phyloP scores from a whole-genome alignment of 2,329 filamentous ascomycete species.

The Purpureocillium takamizusanense region DNA sequence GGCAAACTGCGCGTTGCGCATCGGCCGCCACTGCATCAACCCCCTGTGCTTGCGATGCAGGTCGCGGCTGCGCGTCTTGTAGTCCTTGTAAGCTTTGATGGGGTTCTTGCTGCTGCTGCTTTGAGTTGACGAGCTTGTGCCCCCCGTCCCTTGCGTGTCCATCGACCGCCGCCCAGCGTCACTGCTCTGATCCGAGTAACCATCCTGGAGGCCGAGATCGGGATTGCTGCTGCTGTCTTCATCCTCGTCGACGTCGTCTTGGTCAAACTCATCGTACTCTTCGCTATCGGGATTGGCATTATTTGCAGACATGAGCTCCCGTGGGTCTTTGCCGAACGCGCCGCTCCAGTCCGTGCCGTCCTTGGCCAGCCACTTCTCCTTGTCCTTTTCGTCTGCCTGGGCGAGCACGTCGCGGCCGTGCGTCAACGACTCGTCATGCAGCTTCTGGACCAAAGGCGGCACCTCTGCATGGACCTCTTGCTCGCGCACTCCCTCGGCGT shows the following conservation, averaged over 20 bases:
- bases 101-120: conserved; percentile 39
- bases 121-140: conserved; percentile 19
- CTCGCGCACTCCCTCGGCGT: conserved; percentile 73
- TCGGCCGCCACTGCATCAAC: conserved; percentile 90
- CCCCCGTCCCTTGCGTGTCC: conserved; percentile 27
- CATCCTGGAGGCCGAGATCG: conserved; percentile 53
- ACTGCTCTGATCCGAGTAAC: conserved; percentile 19
- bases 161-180: conserved; percentile 23
- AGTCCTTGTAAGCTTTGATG: conserved; percentile 49
- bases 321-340: conserved; percentile 73
- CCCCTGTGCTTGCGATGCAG: conserved; percentile 82
- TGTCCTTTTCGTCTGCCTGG: conserved; percentile 61
- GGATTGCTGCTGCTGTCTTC: conserved; percentile 27
- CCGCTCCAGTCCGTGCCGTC: conserved; percentile 81
- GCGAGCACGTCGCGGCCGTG: conserved; percentile 75
- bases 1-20: conserved; percentile 76
- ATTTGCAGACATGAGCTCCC: conserved; percentile 33
- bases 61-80: conserved; percentile 59
- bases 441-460: conserved; percentile 59
- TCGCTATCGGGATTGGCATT: conserved; percentile 20
- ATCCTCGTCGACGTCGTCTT: conserved; percentile 23
- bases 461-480: conserved; percentile 65
- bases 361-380: conserved; percentile 67
- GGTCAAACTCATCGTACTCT: conserved; percentile 22
- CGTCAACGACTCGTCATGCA: conserved; percentile 75